Conservation (phyloP, 495 filamentous ascomycete genomes). For the Mytilinidion resinicola region DNA sequence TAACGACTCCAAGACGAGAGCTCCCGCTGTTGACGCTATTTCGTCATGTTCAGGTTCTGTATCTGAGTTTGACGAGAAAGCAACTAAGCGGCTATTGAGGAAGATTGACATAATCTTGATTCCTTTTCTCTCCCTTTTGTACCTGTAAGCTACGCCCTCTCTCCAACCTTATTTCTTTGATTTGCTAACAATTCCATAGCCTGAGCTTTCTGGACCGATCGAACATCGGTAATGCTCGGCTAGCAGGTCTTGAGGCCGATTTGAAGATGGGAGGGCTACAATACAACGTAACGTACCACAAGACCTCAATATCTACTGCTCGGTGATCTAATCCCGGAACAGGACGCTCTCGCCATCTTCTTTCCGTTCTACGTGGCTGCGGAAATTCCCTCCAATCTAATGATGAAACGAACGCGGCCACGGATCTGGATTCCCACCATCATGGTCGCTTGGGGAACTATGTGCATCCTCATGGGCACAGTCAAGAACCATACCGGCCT, state of each 20-base stretch:
- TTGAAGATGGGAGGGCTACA: slow-evolving; percentile 16
- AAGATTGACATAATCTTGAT: slow-evolving; percentile 23
- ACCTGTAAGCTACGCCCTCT: slow-evolving; percentile 13
- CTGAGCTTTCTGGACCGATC: slow-evolving; percentile 30
- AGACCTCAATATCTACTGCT: background rate
- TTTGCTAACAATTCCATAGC: slow-evolving; percentile 4
- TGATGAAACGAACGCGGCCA: slow-evolving; percentile 23
- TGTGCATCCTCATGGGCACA: slow-evolving; percentile 33
- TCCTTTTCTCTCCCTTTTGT: slow-evolving; percentile 18
- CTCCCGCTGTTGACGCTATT: background rate
- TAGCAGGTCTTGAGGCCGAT: slow-evolving; percentile 23
- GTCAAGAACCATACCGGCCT: slow-evolving; percentile 28
- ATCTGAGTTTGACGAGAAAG: slow-evolving; percentile 12
- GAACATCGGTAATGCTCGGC: slow-evolving; percentile 29
- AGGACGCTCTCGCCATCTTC: slow-evolving; percentile 25
- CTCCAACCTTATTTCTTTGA: background rate
- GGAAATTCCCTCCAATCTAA: slow-evolving; percentile 23
- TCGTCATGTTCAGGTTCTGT: background rate
- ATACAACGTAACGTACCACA: slow-evolving; percentile 16
- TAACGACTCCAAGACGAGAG: background rate
- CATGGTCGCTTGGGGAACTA: slow-evolving; percentile 49
- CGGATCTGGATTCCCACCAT: slow-evolving; percentile 51
- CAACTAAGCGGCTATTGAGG: slow-evolving; percentile 16
- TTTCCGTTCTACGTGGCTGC: slow-evolving; percentile 25
- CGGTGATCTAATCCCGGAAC: background rate